Conservation (phyloP, 164 flowering plant species). For the Liquidambar formosana region DNA sequence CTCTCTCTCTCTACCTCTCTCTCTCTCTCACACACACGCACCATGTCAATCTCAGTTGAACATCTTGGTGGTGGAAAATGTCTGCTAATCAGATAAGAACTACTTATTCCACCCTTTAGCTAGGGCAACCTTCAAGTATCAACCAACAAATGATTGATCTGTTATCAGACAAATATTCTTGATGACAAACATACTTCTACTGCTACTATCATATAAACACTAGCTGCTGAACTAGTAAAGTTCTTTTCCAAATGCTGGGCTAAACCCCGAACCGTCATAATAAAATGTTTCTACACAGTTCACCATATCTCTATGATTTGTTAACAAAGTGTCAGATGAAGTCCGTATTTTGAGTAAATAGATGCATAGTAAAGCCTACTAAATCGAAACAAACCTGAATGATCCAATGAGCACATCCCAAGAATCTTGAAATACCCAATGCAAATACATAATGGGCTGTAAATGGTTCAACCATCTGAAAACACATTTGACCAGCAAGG, state of each 20-base stretch:
- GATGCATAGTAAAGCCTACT: background rate
- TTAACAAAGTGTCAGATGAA: background rate
- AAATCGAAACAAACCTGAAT: conserved; percentile 34
- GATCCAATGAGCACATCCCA: conserved; percentile 77
- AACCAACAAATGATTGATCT: no score
- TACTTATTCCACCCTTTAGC: no score
- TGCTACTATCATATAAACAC: background rate
- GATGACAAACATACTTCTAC: no score
- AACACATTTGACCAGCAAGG: conserved; percentile 4
- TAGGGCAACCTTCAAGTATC: no score
- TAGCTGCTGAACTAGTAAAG: background rate
- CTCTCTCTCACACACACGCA: no score
- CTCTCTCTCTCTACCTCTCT: no score
- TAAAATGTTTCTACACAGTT: background rate
- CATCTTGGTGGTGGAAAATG: no score
- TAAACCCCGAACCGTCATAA: background rate
- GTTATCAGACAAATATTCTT: no score
- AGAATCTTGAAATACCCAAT: conserved; percentile 80
- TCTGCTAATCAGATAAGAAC: no score
- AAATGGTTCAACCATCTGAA: conserved; percentile 89
- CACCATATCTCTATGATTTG: background rate
- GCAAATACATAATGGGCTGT: conserved; percentile 93
- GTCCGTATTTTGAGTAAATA: background rate
- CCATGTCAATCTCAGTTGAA: no score
- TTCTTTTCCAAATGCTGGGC: background rate